Evolutionary conservation across 805 yeast genomes (phyloP).

Genomic region (Metschnikowia cubensis): DNA sequence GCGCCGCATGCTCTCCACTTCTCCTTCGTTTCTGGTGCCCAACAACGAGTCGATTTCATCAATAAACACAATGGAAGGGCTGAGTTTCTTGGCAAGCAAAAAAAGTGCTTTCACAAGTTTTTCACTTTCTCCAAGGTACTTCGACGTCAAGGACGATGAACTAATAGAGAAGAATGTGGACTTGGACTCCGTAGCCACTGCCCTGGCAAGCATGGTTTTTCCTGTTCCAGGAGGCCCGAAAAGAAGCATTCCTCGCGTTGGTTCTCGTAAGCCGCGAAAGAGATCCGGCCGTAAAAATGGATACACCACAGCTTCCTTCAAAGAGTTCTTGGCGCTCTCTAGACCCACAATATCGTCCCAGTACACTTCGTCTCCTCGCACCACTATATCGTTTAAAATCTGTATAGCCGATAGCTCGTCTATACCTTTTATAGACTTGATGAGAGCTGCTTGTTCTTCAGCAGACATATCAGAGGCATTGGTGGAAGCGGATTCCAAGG

Average conservation of each 20-base stretch:
- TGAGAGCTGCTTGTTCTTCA: constrained; percentile 35
- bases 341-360: constrained; percentile 97
- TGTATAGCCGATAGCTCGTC: constrained; percentile 78
- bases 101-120: constrained; percentile 87
- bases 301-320: constrained; percentile 93
- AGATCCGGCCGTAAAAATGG: constrained; percentile 93
- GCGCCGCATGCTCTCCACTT: constrained; percentile 83
- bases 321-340: constrained; percentile 78
- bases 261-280: constrained; percentile 86
- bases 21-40: constrained; percentile 71
- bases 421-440: constrained; percentile 59
- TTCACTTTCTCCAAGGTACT: constrained; percentile 88
- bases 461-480: constrained; percentile 11
- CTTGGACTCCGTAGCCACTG: constrained; percentile 92
- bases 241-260: constrained; percentile 91
- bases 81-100: constrained; percentile 73
- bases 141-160: constrained; percentile 85
- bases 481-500: not conserved
- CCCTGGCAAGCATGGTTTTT: constrained; percentile 93
- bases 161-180: constrained; percentile 90
- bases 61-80: constrained; percentile 91
- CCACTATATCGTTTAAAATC: constrained; percentile 81
- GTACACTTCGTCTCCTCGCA: constrained; percentile 83
- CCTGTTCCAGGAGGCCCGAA: constrained; percentile 99
- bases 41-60: constrained; percentile 93